Base-by-base conservation (phyloP, 345 rosid genomes). In the Carallia pectinifolia region DNA sequence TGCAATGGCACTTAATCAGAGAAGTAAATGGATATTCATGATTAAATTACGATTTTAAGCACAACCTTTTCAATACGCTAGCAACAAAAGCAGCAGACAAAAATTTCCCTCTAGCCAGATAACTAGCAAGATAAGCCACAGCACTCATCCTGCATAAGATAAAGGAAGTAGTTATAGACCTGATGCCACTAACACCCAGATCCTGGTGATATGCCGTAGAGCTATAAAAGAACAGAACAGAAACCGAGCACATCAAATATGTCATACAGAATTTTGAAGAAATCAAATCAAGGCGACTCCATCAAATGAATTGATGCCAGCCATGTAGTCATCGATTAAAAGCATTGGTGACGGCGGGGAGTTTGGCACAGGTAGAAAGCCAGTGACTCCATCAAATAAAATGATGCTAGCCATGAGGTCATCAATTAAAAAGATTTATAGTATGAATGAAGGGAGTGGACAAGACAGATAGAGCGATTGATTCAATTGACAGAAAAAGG, bases 71-170 rank as follows among this genome's bases (percentile, higher is more conserved):
- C 71, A 91, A 77, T 44, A 80, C 68, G 79, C 31, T 79, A 48
- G 82, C 71, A 61, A 89, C 76, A 68, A 79, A 76, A 64, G 84
- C 78, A 76, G 84, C 73, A 6, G 87, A 71, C 52, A 91, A 68
- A 77, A 91, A 89, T 80, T 86, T 94, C 50, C 83, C 98, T 6
- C 96, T 91, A 56, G 97, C 85, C 85, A 94, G 74, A 76, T 84
- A 94, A 80, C 98, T 94, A 71, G 96, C 90, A 70, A 94, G 95
- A 85, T 91, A 94, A 58, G 96, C 86, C 67, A 83, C 91, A 10
- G 97, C 89, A 86, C 90, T 93, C 96, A 89, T 93, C 89, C 97
- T 91, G 86, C 79, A 78, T 52, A 48, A 60, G 72, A 27, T 33
- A 23, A 23, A 56, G 16, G 8, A 9, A 27, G 34, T 56, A 7